Base-by-base conservation (phyloP, 257 asterid genomes). In the Ajuga chamaepitys region DNA sequence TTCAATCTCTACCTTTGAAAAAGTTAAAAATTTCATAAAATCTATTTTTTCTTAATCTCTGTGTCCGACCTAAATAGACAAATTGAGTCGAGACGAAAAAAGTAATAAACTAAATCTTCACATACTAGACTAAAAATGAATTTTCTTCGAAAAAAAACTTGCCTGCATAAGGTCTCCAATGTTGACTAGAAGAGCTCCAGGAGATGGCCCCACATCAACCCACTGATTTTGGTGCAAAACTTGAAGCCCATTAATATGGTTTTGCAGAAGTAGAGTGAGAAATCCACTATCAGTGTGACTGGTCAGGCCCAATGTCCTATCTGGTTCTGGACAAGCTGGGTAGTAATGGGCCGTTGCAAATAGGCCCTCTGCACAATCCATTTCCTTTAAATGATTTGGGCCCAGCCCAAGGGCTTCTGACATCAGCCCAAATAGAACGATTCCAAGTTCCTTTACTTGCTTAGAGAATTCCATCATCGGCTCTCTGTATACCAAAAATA, bases 241-340 rank as follows among this genome's bases (percentile, higher is more conserved):
- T 58, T 84, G 84, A 14, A 85, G 83, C 24, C 84, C 88, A 5
- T 79, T 81, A 11, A 70, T 40, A 5, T 79, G 66, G 7, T 82
- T 86, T 37, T 77, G 83, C 0, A 80, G 17, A 2, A 85, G 77
- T 0, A 85, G n/a, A 17, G 86, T 82, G 0, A 84, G 59, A 53
- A 81, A 81, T 12, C 76, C 63, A 18, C 54, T 48, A 40, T 84
- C 87, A 0, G 85, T 22, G 62, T 84, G 90, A 2, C 30, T 30
- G 64, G 41, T 64, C 1, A 71, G 34, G 5, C 81, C 91, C 2
- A 77, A 25, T 0, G 91, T 80, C 9, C 46, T 30, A n/a, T 82
- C 76, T 1, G 91, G 88, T 28, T 85, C 70, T 4, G 88, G 88
- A 54, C 91, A 85, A 12, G 74, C 56, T 0, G 86, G 91, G 18